A percentile compares a stretch with the other conserved stretches of the same genome.
phyloP scores from a whole-genome alignment of 495 filamentous ascomycete species.

The Gamarada debralockiae region DNA sequence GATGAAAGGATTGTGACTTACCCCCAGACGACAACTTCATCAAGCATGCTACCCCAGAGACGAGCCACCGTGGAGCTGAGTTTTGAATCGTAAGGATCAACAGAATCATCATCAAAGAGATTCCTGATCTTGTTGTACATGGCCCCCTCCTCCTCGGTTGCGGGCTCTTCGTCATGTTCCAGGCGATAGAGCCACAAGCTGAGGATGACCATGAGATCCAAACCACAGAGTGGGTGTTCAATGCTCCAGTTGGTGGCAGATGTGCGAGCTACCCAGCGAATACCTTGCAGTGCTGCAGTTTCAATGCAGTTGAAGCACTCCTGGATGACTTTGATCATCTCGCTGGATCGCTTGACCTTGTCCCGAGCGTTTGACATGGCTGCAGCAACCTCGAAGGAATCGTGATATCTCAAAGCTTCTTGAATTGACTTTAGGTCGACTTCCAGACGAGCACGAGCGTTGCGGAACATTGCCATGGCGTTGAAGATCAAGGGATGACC shows the following conservation, averaged over 20 bases:
- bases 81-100: constrained; percentile 72
- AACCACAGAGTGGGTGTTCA: constrained; percentile 92
- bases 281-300: constrained; percentile 88
- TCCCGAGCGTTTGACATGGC: constrained; percentile 94
- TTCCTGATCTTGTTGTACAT: constrained; percentile 96
- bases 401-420: constrained; percentile 94
- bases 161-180: constrained; percentile 96
- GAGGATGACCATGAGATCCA: constrained; percentile 98
- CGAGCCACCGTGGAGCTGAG: constrained; percentile 90
- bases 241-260: constrained; percentile 99
- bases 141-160: constrained; percentile 82
- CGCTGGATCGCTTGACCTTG: constrained; percentile 87
- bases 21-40: constrained; percentile 99
- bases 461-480: constrained; percentile 95
- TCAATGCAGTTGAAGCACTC: constrained; percentile 98
- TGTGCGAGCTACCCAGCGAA: constrained; percentile 96
- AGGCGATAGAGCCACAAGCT: constrained; percentile 97
- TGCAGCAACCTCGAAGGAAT: constrained; percentile 92
- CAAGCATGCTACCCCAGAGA: constrained; percentile 96
- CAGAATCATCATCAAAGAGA: constrained; percentile 85
- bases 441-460: constrained; percentile 86
- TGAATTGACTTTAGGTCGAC: constrained; percentile 95
- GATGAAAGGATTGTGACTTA: constrained; percentile 35
- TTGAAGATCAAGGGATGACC: constrained; percentile 99
- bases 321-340: constrained; percentile 98